Evolutionary conservation across 495 filamentous ascomycete species (phyloP), one percentile per base, ranked within the genome.

Genomic region (Penicillium cataractarum): DNA sequence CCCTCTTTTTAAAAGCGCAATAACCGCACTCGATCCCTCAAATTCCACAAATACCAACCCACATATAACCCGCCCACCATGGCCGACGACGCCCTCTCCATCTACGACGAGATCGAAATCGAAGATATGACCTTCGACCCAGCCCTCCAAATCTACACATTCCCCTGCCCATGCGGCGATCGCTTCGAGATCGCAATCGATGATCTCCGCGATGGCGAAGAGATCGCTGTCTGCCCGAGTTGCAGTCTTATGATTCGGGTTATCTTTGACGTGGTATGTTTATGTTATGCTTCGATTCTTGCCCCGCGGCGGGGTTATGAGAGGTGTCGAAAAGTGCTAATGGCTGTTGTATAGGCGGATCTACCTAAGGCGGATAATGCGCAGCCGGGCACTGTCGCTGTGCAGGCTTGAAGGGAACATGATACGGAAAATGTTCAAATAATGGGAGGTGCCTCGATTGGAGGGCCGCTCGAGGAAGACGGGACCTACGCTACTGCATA

Each of bases 51-150:
- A 27, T 26, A 39, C 17, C 40, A 32, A 17, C 52, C 64, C 55
- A 27, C 6, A 50, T 7, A n/a, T 26, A 39, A 63, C 2, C 60
- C 31, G 22, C 62, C 54, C 54, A 80, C 71, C 50, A 91, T 90
- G 89, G 82, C 87, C 26, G 89, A 90, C 68, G 87, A 88, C 40
- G 76, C 82, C 50, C 72, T 87, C 48, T 86, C 89, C 59, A 90
- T 97, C 70, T 99, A 99, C 82, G 95, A 99, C 76, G 94, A 99
- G 77, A 92, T 99, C 79, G 95, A 99, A 74, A 97, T 99, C 83
- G 95, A 99, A 75, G 95, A 99, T 74, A 96, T 98, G 91, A 95
- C 92, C 71, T 99, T 86, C 76, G 92, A 99, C 75, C 77, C 87
- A 26, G 83, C 82, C 3, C 81, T 92, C 22, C 87, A 96, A 75